Evolutionary conservation across 352 stramenopile genomes (phyloP), one percentile per base, ranked within the genome.

Genomic region (Phytophthora uliginosa): DNA sequence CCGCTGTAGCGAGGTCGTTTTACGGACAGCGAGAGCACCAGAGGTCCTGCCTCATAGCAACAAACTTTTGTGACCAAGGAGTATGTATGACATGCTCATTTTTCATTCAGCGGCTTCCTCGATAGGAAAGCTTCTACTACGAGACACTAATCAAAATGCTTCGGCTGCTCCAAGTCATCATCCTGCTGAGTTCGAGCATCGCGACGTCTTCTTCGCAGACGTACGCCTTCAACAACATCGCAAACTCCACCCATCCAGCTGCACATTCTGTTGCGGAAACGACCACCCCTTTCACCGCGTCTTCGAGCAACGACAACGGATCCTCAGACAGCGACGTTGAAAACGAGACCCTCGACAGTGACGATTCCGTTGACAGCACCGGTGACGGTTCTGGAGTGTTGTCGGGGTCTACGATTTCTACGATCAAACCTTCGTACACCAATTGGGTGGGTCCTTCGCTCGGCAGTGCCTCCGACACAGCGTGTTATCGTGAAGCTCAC

Each of bases 401-500:
- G 18, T 47, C 31, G 7, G 55, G 38, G 42, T 36, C 50, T 34
- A 34, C 38, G 13, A 59, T 63, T 22, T 62, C 53, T 36, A 77
- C 69, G 6, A 77, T 63, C 28, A 7, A 66, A 48, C 73, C 69
- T 1, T 63, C 36, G 17, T 59, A 66, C 20, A 73, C 13, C n/a
- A 81, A 81, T 47, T 78, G 74, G 69, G 61, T 81, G 0, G 72
- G 63, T n/a, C 53, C 70, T 31, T 54, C 58, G 0, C 64, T 73
- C 9, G 55, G 58, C 4, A 33, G 10, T 58, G 69, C 42, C 2
- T 24, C 60, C n/a, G 76, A 83, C 65, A 76, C 63, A 12, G 76
- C 76, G 1, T 83, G 76, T 31, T 83, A 83, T 48, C 76, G 72
- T 17, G 76, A 83, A 53, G 63, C 76, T n/a, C 73, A 78, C 18